Evolutionary conservation across 768 basidiomycete species (phyloP), one percentile per base, ranked within the genome.

Genomic region (Suillus spraguei): DNA sequence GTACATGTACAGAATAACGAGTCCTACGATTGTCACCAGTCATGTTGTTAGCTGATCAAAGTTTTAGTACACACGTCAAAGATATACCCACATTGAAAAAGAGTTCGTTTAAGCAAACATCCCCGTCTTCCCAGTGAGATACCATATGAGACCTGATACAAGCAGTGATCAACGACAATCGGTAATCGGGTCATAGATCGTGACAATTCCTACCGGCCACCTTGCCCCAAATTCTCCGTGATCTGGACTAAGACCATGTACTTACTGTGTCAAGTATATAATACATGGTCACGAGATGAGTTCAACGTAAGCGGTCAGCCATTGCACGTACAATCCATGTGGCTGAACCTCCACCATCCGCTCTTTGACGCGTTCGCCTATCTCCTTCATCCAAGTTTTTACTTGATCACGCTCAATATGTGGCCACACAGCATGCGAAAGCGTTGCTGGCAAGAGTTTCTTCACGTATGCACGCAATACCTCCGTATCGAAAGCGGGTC

Each of bases 81-180:
- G 42, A 61, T 63, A 60, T 59, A 79, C 90, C 66, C 76, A 93
- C 92, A 71, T 92, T 95, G 54, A 82, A 81, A 77, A 84, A 92
- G 72, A 94, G 80, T 76, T 94, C 92, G 74, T 92, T 87, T 47
- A 87, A 83, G 63, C 92, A 87, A 59, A 82, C 80, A 71, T 95
- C 93, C 60, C 85, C 84, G 66, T 94, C 92, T 78, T 95, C 92
- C 92, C 92, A 95, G 70, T 95, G 93, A 65, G 90, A 92, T 56
- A 83, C 84, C 78, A 95, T 85, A 74, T 91, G 91, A 54, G 89
- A 91, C 68, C 92, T 94, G 4, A 28, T 28, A 66, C 42, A 62
- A 61, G 42, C 16, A 42, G 5, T 50, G 54, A 62, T 67, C 59
- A 62, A 42, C 62, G 36, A 56, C 52, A 63, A 61, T 64, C 61